Evolutionary conservation across 2,329 filamentous ascomycete species (phyloP).

Genomic region (Scedosporium boydii): DNA sequence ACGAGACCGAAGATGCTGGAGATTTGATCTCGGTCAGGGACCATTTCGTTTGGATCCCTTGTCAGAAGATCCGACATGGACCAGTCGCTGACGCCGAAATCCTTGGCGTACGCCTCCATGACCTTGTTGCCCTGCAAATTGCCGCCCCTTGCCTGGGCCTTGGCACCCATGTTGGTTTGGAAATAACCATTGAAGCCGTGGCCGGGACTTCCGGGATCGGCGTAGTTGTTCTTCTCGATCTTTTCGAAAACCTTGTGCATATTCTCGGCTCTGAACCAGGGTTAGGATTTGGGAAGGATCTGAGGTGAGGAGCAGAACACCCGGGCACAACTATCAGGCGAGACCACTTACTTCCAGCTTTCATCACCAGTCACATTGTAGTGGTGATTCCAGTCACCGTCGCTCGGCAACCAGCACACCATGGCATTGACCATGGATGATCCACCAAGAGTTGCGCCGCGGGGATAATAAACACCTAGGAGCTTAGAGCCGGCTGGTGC

Average conservation of each 20-base stretch:
- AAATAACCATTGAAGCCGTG: conserved; percentile 34
- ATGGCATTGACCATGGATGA: conserved; percentile 23
- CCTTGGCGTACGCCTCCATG: conserved; percentile 12
- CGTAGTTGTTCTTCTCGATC: conserved; percentile 33
- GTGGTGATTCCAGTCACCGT: conserved; percentile 28
- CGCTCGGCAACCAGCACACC: conserved; percentile 19
- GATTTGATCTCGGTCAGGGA: conserved; percentile 15
- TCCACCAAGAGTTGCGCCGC: conserved; percentile 27
- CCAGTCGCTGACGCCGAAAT: conserved; percentile 12
- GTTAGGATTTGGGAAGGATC: not conserved
- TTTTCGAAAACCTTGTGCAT: conserved; percentile 32
- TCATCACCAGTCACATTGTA: conserved; percentile 30
- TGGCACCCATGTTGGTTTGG: conserved; percentile 11
- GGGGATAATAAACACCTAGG: conserved; percentile 29
- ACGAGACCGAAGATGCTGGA: conserved; percentile 18
- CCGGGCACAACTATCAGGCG: not conserved
- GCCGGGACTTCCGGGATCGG: conserved; percentile 24
- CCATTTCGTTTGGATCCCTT: conserved; percentile 11
- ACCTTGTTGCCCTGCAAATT: conserved; percentile 11
- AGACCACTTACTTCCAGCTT: conserved; percentile 23
- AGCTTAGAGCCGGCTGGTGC: conserved; percentile 21
- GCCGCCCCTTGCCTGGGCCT: conserved; percentile 3
- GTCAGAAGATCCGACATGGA: conserved; percentile 7
- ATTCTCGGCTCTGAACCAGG: conserved; percentile 15
- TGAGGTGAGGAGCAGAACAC: not conserved